These are phyloP conservation scores for Trypanosoma scelopori DNA, from an alignment of 208 protist species.

Conservation along the genomic window DNA sequence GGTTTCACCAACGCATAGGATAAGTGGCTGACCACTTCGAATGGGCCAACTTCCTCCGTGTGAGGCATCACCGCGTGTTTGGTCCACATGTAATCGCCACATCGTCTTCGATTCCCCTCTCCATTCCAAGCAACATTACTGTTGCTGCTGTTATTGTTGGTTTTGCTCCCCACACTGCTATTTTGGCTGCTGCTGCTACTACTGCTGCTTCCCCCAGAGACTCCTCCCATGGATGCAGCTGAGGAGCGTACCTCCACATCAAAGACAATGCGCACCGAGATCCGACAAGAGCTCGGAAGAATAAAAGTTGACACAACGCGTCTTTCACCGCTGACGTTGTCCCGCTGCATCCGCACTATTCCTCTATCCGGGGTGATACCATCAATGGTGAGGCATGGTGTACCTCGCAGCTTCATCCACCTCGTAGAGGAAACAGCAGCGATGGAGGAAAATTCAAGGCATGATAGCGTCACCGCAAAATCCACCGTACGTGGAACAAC, in stretches of 20 bases:
- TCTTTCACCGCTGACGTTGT: neutral
- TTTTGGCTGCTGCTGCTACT: no score
- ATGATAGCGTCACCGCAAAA: slow-evolving; percentile 7
- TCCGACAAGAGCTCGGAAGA: neutral
- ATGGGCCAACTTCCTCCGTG: slow-evolving; percentile 5
- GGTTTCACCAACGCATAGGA: neutral
- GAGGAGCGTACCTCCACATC: slow-evolving; percentile 9
- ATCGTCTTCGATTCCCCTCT: no score
- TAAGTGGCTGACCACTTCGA: slow-evolving; percentile 1
- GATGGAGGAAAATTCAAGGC: neutral
- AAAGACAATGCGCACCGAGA: slow-evolving; percentile 14
- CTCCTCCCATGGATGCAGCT: neutral
- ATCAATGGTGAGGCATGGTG: slow-evolving; percentile 6
- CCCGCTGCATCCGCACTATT: neutral
- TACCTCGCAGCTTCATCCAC: slow-evolving; percentile 5
- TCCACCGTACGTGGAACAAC: neutral
- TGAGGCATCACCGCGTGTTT: neutral
- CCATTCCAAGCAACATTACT: neutral
- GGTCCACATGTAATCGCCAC: neutral
- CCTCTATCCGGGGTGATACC: neutral
- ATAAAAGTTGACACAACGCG: neutral
- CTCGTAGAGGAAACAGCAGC: neutral
- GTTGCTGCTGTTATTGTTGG: neutral
- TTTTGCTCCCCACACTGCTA: neutral
- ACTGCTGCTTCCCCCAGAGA: no score